A percentile compares a stretch with the other conserved stretches of the same genome.
phyloP scores from a whole-genome alignment of 2,329 filamentous ascomycete genomes.

The Fusarium tricinctum region DNA sequence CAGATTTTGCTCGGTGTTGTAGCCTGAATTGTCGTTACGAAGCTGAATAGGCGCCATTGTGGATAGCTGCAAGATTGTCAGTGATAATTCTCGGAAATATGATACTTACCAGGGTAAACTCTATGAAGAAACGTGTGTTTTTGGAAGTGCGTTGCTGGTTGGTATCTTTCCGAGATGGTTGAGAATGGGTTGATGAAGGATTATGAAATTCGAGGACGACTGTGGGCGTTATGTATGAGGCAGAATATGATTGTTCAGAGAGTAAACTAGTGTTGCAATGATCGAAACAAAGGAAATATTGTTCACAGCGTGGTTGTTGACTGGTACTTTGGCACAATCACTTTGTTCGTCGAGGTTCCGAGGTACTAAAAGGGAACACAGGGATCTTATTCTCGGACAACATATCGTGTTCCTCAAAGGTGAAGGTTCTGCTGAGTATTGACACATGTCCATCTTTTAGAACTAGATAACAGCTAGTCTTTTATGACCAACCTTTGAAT shows the following conservation, averaged over 20 bases:
- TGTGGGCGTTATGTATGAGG: neutral
- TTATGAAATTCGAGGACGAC: neutral
- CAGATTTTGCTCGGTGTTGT: no score
- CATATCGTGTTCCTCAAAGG: neutral
- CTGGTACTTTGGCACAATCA: neutral
- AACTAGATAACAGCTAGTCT: neutral
- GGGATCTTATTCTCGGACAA: neutral
- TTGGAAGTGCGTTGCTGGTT: neutral
- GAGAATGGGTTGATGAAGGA: neutral
- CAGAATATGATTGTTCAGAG: neutral
- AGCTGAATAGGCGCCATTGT: neutral
- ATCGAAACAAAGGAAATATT: neutral
- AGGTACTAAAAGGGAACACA: neutral
- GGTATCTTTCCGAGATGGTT: neutral
- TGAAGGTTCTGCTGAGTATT: no score
- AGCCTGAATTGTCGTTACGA: no score
- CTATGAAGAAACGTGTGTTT: neutral
- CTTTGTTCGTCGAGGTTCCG: slow-evolving; percentile 1
- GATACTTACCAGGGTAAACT: neutral
- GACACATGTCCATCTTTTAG: neutral
- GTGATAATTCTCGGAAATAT: neutral
- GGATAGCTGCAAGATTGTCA: neutral
- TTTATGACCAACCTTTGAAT: neutral
- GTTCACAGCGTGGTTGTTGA: neutral
- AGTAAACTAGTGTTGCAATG: neutral